Conservation (phyloP, 2,329 filamentous ascomycete genomes). For the Xylariaceae sp. region DNA sequence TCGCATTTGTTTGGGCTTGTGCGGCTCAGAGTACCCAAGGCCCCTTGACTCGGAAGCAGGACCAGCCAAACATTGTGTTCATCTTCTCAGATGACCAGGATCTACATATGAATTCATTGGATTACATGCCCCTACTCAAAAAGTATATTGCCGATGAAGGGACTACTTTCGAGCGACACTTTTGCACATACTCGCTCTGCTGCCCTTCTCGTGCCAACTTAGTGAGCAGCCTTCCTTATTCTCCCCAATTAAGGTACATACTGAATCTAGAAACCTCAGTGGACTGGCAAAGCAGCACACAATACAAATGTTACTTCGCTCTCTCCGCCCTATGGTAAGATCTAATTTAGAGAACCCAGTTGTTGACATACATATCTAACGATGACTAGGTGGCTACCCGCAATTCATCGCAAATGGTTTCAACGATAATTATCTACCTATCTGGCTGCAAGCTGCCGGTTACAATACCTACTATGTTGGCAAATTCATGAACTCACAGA, state of each 20-base stretch:
- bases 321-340: conserved; percentile 43
- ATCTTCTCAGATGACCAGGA: conserved; percentile 60
- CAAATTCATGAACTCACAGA: conserved; percentile 56
- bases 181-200: conserved; percentile 53
- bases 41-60: not conserved
- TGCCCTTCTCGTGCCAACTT: conserved; percentile 55
- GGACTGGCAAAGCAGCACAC: conserved; percentile 52
- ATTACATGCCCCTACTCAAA: conserved; percentile 46
- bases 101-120: conserved; percentile 47
- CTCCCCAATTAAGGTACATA: too few relatives aligned
- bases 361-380: not conserved
- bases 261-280: too few relatives aligned
- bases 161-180: conserved; percentile 50
- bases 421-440: conserved; percentile 50
- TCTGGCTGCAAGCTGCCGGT: conserved; percentile 51
- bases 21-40: not conserved
- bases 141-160: conserved; percentile 49
- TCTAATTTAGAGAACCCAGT: conserved; percentile 2
- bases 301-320: conserved; percentile 57
- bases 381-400: conserved; percentile 40
- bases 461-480: conserved; percentile 55
- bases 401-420: conserved; percentile 48
- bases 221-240: too few relatives aligned
- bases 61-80: conserved; percentile 50
- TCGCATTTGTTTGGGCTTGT: too few relatives aligned